Percentiles rank a stretch among this genome's conserved stretches.
phyloP scores from a whole-genome alignment of 495 filamentous ascomycete genomes.

The Neurospora hispaniola region DNA sequence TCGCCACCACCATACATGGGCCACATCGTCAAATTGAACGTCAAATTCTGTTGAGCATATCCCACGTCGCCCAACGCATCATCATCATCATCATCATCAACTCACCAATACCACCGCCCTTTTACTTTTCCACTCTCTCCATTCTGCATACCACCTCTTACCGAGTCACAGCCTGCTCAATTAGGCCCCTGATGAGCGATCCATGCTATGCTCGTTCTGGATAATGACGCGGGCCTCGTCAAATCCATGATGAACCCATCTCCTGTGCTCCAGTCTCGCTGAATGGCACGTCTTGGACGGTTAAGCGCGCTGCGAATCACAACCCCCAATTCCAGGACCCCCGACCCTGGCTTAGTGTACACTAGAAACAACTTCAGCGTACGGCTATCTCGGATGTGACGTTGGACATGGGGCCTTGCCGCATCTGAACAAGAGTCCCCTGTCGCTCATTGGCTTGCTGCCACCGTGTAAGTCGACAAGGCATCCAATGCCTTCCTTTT shows the following conservation, averaged over 20 bases:
- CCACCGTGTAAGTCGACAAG: neutral
- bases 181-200: neutral
- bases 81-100: neutral
- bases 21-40: neutral
- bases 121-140: neutral
- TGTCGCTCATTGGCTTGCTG: neutral
- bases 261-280: neutral
- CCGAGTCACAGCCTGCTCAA: neutral
- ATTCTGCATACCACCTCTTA: neutral
- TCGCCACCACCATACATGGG: neutral
- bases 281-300: neutral
- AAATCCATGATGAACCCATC: neutral
- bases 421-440: neutral
- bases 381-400: neutral
- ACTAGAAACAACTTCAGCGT: neutral
- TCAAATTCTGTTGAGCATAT: neutral
- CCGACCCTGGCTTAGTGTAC: neutral
- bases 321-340: neutral
- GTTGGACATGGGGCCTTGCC: conserved; percentile 2
- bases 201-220: neutral
- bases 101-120: neutral
- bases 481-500: neutral
- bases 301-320: neutral
- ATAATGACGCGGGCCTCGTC: neutral
- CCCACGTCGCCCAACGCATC: neutral